phyloP scores from a whole-genome alignment of 2,329 filamentous ascomycete genomes.

The Ascochyta koolunga region DNA sequence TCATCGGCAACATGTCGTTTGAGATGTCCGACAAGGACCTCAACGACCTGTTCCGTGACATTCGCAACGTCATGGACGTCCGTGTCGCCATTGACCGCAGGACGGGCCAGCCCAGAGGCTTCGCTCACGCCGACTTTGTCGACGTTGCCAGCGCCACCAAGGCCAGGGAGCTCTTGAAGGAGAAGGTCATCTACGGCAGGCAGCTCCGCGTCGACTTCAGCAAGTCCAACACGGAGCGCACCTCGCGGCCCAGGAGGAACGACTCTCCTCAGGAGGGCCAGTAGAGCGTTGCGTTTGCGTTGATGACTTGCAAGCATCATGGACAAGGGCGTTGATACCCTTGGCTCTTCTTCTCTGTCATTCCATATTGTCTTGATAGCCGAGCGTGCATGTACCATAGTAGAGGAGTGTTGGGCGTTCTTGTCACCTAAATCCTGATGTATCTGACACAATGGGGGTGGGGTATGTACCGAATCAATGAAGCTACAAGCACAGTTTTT shows the following conservation, averaged over 20 bases:
- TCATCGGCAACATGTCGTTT: constrained; percentile 85
- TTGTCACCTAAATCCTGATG: constrained; percentile 32
- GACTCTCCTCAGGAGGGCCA: constrained; percentile 24
- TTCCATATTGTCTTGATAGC: constrained; percentile 34
- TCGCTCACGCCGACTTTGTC: constrained; percentile 81
- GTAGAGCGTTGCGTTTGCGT: background rate
- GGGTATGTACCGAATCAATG: constrained; percentile 18
- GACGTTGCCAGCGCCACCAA: constrained; percentile 68
- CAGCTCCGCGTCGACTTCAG: constrained; percentile 70
- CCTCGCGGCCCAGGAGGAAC: constrained; percentile 12
- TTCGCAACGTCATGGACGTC: constrained; percentile 74
- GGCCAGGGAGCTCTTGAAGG: constrained; percentile 63
- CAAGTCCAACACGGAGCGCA: constrained; percentile 12
- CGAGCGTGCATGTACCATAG: constrained; percentile 36
- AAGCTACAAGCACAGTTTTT: background rate
- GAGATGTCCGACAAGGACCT: constrained; percentile 85
- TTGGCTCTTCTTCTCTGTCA: constrained; percentile 23
- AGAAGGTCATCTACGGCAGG: constrained; percentile 69
- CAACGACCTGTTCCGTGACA: constrained; percentile 74
- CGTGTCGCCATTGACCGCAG: constrained; percentile 82
- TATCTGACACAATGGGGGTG: constrained; percentile 19
- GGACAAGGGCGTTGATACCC: background rate
- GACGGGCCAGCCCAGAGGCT: constrained; percentile 81
- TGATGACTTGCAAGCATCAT: constrained; percentile 5
- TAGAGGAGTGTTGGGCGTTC: constrained; percentile 37